A percentile compares a stretch with the other conserved stretches of the same genome.
Conservation (phyloP, 352 stramenopile species). For the Globisporangium nunn region DNA sequence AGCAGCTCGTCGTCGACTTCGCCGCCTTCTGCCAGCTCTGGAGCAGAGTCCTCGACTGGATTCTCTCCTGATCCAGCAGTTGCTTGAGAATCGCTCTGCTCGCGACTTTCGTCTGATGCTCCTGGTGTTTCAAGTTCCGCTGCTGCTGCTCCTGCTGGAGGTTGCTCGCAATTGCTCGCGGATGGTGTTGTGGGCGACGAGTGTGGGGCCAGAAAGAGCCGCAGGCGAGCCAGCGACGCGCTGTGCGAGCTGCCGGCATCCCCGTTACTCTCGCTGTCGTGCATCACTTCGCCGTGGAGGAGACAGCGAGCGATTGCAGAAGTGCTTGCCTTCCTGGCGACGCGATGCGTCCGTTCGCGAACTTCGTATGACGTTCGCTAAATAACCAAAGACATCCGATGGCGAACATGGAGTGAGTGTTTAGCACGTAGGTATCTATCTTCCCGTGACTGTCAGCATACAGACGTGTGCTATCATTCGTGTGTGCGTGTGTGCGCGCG, state of each 20-base stretch:
- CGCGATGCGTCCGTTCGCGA: too few species aligned
- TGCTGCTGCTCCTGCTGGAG: neutral
- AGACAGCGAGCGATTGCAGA: too few species aligned
- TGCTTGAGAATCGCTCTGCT: neutral
- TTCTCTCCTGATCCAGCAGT: neutral
- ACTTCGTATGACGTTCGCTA: too few species aligned
- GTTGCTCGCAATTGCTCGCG: too few species aligned
- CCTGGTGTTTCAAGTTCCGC: too few species aligned
- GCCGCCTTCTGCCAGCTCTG: neutral
- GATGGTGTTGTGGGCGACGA: neutral
- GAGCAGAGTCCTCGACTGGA: neutral
- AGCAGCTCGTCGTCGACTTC: constrained; percentile 6
- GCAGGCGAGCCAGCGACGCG: constrained; percentile 23
- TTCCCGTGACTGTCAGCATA: too few species aligned
- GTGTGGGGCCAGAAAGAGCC: constrained; percentile 28
- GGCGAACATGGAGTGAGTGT: too few species aligned
- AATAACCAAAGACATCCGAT: too few species aligned
- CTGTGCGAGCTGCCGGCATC: constrained; percentile 5
- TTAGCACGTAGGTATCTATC: too few species aligned
- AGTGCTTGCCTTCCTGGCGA: too few species aligned
- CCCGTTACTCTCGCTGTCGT: neutral
- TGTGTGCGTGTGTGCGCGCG: neutral
- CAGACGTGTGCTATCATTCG: too few species aligned
- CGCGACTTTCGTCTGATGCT: too few species aligned
- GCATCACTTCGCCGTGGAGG: neutral